Conservation (phyloP, 1,139 yeast species). For the Trichomonascaceae sp. region DNA sequence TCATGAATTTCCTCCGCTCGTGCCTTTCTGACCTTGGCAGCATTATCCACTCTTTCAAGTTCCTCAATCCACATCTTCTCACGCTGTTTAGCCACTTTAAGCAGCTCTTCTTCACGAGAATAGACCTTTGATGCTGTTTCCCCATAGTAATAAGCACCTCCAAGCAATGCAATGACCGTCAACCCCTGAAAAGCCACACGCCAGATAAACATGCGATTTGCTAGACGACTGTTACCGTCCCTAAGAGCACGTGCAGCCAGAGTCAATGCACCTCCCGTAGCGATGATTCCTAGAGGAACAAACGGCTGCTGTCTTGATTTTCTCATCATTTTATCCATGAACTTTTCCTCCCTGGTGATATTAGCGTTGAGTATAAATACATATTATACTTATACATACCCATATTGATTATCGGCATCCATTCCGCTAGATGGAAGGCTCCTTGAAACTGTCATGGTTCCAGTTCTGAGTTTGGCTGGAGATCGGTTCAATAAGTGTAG, state of each 20-base stretch:
- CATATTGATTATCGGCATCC: not conserved
- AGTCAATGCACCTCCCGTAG: conserved; percentile 74
- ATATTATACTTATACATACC: not conserved
- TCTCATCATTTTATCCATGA: conserved; percentile 26
- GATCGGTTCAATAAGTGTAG: too few species aligned
- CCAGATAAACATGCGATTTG: conserved; percentile 84
- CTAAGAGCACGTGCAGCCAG: conserved; percentile 74
- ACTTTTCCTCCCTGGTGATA: conserved; percentile 1
- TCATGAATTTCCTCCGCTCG: conserved; percentile 21
- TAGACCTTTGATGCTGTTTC: conserved; percentile 33
- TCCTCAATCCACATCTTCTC: conserved; percentile 89
- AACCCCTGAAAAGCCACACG: conserved; percentile 83
- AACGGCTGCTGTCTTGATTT: conserved; percentile 35
- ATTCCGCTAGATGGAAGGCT: conserved; percentile 2
- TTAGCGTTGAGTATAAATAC: too few species aligned
- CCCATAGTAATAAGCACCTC: conserved; percentile 66
- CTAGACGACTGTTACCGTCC: conserved; percentile 64
- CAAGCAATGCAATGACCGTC: conserved; percentile 73
- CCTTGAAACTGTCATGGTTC: not conserved
- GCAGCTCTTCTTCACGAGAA: conserved; percentile 49
- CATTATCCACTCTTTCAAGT: conserved; percentile 75
- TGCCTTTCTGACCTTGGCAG: conserved; percentile 45
- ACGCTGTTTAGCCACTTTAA: conserved; percentile 76
- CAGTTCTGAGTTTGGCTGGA: not conserved
- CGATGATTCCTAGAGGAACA: conserved; percentile 69